A percentile compares a stretch with the other conserved stretches of the same genome.
Conservation (phyloP, 768 basidiomycete species). For the Naganishia vishniacii region DNA sequence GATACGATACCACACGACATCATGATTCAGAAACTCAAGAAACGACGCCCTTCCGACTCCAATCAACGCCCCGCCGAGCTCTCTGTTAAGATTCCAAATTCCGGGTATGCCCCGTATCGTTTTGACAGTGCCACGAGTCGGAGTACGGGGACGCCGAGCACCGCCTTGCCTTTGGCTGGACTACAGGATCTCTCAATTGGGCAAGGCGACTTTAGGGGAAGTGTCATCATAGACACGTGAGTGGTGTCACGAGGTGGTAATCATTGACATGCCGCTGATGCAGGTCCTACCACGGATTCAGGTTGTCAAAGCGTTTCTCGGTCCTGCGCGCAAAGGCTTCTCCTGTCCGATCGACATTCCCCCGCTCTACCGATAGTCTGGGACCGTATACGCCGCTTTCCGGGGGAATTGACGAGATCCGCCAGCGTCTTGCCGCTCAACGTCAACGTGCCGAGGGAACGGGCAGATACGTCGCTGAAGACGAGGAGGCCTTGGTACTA, state of each 20-base stretch:
- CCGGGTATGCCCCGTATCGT: not conserved
- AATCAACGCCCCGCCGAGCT: not conserved
- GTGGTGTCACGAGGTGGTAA: not conserved
- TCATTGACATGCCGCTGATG: not conserved
- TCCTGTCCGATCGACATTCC: not conserved
- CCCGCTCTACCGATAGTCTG: not conserved
- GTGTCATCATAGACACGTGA: constrained; percentile 19
- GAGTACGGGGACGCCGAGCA: not conserved
- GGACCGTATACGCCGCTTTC: not conserved
- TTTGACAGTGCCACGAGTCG: not conserved
- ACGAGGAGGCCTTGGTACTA: constrained; percentile 18
- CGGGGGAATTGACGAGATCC: constrained; percentile 7
- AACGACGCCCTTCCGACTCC: constrained; percentile 18
- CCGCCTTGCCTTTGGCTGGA: not conserved
- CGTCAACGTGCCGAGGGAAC: not conserved
- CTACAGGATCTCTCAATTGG: constrained; percentile 8
- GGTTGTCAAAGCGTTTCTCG: constrained; percentile 21
- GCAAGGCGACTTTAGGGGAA: constrained; percentile 20
- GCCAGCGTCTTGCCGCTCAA: constrained; percentile 14
- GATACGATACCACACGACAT: too few relatives aligned
- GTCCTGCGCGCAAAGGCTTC: constrained; percentile 20
- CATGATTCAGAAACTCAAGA: constrained; percentile 23
- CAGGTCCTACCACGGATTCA: not conserved
- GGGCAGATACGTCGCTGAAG: constrained; percentile 2
- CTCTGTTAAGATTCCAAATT: not conserved